These are phyloP conservation scores for Coemansia erecta DNA, from an alignment of 192 early-diverging fungal species.

Conservation along the genomic window DNA sequence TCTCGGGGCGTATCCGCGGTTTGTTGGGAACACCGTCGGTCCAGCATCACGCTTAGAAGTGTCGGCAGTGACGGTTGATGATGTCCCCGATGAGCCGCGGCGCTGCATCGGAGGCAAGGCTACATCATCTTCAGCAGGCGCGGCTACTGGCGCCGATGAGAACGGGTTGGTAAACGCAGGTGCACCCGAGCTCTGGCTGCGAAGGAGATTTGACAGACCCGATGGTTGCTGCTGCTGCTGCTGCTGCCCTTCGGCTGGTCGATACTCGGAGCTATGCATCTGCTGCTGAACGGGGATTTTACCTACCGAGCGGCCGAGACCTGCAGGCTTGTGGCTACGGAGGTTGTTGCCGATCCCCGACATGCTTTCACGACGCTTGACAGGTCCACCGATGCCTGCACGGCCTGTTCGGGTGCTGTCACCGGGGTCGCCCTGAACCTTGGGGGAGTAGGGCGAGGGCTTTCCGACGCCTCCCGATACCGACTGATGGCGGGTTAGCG, in stretches of 20 bases:
- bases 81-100: slow-evolving; percentile 22
- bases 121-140: slow-evolving; percentile 3
- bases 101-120: slow-evolving; percentile 7
- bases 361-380: slow-evolving; percentile 42
- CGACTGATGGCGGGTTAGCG: neutral
- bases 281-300: slow-evolving; percentile 5
- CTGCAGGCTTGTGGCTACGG: slow-evolving; percentile 30
- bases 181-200: neutral
- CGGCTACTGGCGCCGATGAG: neutral
- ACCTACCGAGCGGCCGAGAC: slow-evolving; percentile 30
- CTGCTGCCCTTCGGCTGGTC: slow-evolving; percentile 1
- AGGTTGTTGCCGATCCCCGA: slow-evolving; percentile 48
- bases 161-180: neutral
- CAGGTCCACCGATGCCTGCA: slow-evolving; percentile 34
- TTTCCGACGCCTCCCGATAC: neutral
- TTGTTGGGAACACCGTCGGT: slow-evolving; percentile 30
- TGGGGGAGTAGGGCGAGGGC: slow-evolving; percentile 23
- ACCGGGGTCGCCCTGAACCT: neutral
- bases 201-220: slow-evolving; percentile 17
- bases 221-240: too few species aligned
- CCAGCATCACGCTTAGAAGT: slow-evolving; percentile 7
- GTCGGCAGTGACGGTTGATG: slow-evolving; percentile 16
- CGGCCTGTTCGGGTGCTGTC: neutral
- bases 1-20: slow-evolving; percentile 5
- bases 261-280: neutral